Base-by-base conservation (phyloP, 192 early-diverging fungal genomes). In the Umbelopsis isabellina region DNA sequence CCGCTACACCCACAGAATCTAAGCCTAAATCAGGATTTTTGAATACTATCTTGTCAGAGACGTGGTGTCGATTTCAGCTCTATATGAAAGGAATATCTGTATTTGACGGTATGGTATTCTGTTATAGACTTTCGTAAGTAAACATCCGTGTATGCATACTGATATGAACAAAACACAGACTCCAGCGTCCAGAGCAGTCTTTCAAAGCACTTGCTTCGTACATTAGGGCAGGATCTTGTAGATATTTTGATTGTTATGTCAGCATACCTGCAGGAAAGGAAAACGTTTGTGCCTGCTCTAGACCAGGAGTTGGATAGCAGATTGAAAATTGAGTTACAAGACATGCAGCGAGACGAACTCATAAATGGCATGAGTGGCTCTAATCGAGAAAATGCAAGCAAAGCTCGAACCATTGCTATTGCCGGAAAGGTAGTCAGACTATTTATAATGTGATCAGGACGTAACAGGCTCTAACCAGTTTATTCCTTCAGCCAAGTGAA, bases 151-250 rank as follows among this genome's bases (percentile, higher is more conserved):
- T 49, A 10, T 16, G 5, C 15, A 3, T 49, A 21, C 16, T 20
- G 48, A 49, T 49, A 25, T 61, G 4, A 35, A n/a, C 27, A 13
- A 16, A 0, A 0, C 12, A 0, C 25, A 61, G 55, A 61, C 13
- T 25, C 30, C 2, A 61, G 30, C 30, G 33, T 16, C 30, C 55
- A 61, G 37, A 61, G 55, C 16, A 61, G 27, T 35, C 33, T 61
- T 25, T 61, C 55, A 8, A 61, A 61, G 27, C 55, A 61, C 8
- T 35, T 35, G 33, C 27, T 61, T 18, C 55, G 55, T 4, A 61
- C 55, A 18, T 18, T 61, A 1, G 55, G 55, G 1, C 16, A 7
- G 4, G 55, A 61, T 7, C 55, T 61, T 35, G 55, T 61, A 18
- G 55, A 61, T 25, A 18, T 35, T 8, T 16, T 61, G 7, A 8